Conservation (phyloP, 148 eudicot genomes). For the Rhododendron kiyosumense region DNA sequence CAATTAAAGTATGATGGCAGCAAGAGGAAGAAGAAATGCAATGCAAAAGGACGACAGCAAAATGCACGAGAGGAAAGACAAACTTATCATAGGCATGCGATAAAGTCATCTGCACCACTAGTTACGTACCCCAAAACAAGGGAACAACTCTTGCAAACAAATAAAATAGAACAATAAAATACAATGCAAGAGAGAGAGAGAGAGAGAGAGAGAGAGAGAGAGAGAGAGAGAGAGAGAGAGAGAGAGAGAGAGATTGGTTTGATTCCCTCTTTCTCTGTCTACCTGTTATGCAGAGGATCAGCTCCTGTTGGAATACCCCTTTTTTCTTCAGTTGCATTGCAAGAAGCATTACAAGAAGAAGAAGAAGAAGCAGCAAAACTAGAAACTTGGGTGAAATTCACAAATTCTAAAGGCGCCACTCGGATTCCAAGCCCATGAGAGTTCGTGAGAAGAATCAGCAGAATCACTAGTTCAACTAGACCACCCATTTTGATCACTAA, state of each 20-base stretch:
- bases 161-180: not conserved
- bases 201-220: too few relatives aligned
- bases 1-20: not conserved
- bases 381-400: not conserved
- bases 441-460: not conserved
- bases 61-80: not conserved
- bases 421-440: not conserved
- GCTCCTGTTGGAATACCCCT: slow-evolving; percentile 10
- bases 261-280: not conserved
- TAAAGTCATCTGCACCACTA: not conserved
- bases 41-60: not conserved
- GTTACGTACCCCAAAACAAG: not conserved
- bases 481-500: not conserved
- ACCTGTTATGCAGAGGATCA: slow-evolving; percentile 17
- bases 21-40: not conserved
- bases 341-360: not conserved
- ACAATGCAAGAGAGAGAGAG: not conserved
- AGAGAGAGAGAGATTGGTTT: not conserved
- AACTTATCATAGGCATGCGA: not conserved
- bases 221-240: not conserved
- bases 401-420: not conserved
- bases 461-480: not conserved
- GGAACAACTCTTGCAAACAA: slow-evolving; percentile 7
- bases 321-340: slow-evolving; percentile 3
- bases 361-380: not conserved